Evolutionary conservation across 1,284 basidiomycete species (phyloP).

Genomic region (Cutaneotrichosporon sp.): DNA sequence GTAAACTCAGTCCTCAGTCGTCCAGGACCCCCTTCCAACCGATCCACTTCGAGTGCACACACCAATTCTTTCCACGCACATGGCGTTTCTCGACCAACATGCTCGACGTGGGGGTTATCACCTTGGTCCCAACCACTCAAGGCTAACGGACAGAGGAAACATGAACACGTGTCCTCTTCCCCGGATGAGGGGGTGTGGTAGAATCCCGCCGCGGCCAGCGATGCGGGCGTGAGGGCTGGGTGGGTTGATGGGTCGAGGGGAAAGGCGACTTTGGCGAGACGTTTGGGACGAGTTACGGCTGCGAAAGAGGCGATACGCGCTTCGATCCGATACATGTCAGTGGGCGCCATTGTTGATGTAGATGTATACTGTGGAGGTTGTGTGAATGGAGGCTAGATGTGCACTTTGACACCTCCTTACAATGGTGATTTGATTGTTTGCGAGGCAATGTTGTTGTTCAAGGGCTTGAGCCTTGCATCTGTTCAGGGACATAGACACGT

Average conservation of each 20-base stretch:
- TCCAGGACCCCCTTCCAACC: conserved; percentile 22
- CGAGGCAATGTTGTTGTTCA: conserved; percentile 4
- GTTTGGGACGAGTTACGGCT: conserved; percentile 32
- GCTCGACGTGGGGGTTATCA: conserved; percentile 78
- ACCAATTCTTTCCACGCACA: conserved; percentile 76
- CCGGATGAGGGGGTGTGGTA: conserved; percentile 56
- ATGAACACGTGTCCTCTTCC: conserved; percentile 53
- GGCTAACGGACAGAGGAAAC: conserved; percentile 72
- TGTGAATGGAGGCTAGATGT: not conserved
- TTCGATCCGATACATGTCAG: conserved; percentile 42
- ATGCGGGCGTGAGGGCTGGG: conserved; percentile 63
- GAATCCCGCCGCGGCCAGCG: conserved; percentile 78
- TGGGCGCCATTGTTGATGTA: not conserved
- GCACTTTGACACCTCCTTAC: no score
- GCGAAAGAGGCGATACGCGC: conserved; percentile 40
- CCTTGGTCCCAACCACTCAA: conserved; percentile 73
- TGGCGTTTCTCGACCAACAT: conserved; percentile 63
- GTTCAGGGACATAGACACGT: not conserved
- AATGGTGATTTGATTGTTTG: not conserved
- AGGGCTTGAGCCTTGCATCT: no score
- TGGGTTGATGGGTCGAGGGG: conserved; percentile 37
- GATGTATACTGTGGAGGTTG: not conserved
- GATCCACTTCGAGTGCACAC: conserved; percentile 60
- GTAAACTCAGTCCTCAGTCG: conserved; percentile 57
- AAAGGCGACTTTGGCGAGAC: conserved; percentile 41